Base-by-base conservation (phyloP, 2,329 filamentous ascomycete genomes). In the Cryoendolithus antarcticus region DNA sequence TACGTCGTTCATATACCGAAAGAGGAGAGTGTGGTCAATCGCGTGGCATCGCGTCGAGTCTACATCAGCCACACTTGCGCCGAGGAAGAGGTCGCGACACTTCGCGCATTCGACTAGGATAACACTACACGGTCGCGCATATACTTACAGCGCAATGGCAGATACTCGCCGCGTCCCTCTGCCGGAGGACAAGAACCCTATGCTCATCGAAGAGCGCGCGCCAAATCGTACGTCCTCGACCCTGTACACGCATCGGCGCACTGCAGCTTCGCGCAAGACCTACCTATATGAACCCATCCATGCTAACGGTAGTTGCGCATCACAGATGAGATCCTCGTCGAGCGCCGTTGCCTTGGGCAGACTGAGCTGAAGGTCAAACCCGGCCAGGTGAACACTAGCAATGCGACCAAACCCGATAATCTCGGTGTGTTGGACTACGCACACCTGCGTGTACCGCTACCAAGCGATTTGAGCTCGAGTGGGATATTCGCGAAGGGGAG, bases 361-460 rank as follows among this genome's bases (percentile, higher is more conserved):
- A 98, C 91, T 15, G 83, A 93, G 62, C 73, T 98, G 47, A 79
- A 80, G 7, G 78, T 88, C 38, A 91, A 86, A 66, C 78, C 86
- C 54, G 77, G 80, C 28, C 77, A 82, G 51, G 67, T 80, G n/a
- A 76, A 75, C 43, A 75, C 75, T 7, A 72, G 74, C 30, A 81
- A 78, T 60, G 80, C 85, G 47, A 75, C 78, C 41, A 84, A 85
- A 58, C 70, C 77, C 34, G 72, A 80, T 49, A 78, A 81, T 50
- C 69, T 91, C 44, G 86, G 85, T 37, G 77, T 80, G 34, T 94
- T 98, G 59, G 91, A 96, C 63, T 98, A 98, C 62, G 89, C 88
- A 48, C 91, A 98, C 60, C 72, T 98, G 36, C 82, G 89, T 56
- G 89, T 88, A 44, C 89, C 91, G 9, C 67, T 98, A 34, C 91